Base-by-base conservation (phyloP, 2,329 filamentous ascomycete genomes). In the Aspergillus sp. region DNA sequence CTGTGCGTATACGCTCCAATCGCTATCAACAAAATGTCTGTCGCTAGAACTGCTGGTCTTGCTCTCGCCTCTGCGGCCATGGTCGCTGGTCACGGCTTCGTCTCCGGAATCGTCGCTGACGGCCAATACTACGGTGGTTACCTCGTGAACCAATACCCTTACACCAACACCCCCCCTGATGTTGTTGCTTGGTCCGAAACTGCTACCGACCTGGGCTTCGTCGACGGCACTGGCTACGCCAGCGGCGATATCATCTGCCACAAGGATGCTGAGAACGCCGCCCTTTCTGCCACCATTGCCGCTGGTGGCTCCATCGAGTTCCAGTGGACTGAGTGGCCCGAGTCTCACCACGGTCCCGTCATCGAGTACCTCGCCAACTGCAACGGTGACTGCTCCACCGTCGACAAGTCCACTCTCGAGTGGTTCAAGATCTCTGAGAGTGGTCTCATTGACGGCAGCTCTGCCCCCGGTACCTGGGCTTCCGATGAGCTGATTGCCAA, bases 281-380 rank as follows among this genome's bases (percentile, higher is more conserved):
- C 76, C 17, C 77, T 81, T 60, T 79, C 81, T 64, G 85, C 84
- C 19, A 77, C 82, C n/a, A 83, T 89, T 43, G 78, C 81, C n/a
- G 89, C 88, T 15, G 89, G 89, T 64, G 79, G 80, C 65, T 80
- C 79, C 8, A 73, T 91, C 66, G 78, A 84, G 61, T 76, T 91
- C 53, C 81, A 85, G 68, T 91, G 88, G 89, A 85, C 81, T 61
- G 78, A 79, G 17, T 91, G 89, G 89, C 88, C 88, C n/a, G 79
- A 83, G 9, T 83, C 81, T 58, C 85, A 91, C 78, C 81, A 87
- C 66, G 86, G 86, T 3, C 87, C 88, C 13, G 83, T 90, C 68
- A 81, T 90, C 64, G 84, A 84, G 73, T 90, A 89, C 78, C 77
- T 89, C 17, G 88, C 88, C 59, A 81, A 81, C 68, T 87, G 85